Percentiles rank a stretch among this genome's conserved stretches.
Conservation (phyloP, 1,284 basidiomycete genomes). For the Trametes polyzona region DNA sequence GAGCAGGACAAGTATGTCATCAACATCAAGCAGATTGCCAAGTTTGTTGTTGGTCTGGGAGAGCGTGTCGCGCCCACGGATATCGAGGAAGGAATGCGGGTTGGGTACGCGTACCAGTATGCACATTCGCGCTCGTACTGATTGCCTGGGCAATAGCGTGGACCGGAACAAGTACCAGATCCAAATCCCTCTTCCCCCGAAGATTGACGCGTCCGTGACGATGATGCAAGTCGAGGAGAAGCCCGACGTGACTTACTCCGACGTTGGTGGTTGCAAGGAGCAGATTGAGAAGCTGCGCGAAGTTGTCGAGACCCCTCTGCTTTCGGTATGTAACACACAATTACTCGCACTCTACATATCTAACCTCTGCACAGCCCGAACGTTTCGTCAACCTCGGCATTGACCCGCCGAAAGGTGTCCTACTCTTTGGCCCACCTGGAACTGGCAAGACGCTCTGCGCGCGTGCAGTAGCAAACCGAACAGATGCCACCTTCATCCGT, state of each 20-base stretch:
- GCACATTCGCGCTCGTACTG: not conserved
- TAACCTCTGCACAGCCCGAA: slow-evolving; percentile 71
- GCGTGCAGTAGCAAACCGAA: slow-evolving; percentile 97
- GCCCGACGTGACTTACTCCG: slow-evolving; percentile 97
- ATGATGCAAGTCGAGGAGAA: slow-evolving; percentile 99
- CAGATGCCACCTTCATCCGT: slow-evolving; percentile 98
- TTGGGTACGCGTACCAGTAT: slow-evolving; percentile 71
- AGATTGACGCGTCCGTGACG: slow-evolving; percentile 98
- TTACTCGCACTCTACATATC: no score
- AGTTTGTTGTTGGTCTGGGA: slow-evolving; percentile 97
- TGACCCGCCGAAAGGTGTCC: slow-evolving; percentile 97
- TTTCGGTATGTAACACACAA: slow-evolving; percentile 48
- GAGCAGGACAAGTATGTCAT: slow-evolving; percentile 99
- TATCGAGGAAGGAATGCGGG: slow-evolving; percentile 99
- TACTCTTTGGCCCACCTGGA: slow-evolving; percentile 96
- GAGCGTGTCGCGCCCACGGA: slow-evolving; percentile 97
- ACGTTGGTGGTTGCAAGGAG: slow-evolving; percentile 98
- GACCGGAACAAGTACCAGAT: slow-evolving; percentile 98
- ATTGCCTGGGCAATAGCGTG: slow-evolving; percentile 52
- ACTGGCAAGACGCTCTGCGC: slow-evolving; percentile 99
- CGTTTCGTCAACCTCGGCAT: slow-evolving; percentile 98
- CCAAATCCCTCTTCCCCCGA: slow-evolving; percentile 99
- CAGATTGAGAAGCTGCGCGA: slow-evolving; percentile 99
- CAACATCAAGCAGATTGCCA: slow-evolving; percentile 99
- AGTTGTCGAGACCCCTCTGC: slow-evolving; percentile 97